Evolutionary conservation across 2,329 filamentous ascomycete species (phyloP).

Genomic region (Penicillium sp.): DNA sequence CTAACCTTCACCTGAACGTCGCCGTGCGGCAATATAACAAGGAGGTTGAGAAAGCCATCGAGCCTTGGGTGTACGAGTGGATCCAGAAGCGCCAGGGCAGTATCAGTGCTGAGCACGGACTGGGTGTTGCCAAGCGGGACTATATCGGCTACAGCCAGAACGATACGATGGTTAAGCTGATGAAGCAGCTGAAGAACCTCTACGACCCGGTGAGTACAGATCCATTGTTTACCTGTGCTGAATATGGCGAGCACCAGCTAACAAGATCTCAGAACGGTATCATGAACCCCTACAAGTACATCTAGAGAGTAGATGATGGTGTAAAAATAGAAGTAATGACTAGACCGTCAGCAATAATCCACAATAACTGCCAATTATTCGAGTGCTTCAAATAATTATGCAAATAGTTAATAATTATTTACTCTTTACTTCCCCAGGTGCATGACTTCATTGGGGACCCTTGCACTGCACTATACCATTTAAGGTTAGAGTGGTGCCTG

Average conservation of each 20-base stretch:
- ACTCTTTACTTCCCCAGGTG: no score
- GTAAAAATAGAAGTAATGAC: no score
- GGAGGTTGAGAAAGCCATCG: slow-evolving; percentile 80
- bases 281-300: slow-evolving; percentile 99
- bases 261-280: slow-evolving; percentile 75
- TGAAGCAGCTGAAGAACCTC: slow-evolving; percentile 92
- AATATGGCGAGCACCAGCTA: slow-evolving; percentile 11
- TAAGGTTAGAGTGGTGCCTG: slow-evolving; percentile 9
- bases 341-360: no score
- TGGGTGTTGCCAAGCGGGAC: slow-evolving; percentile 93
- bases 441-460: slow-evolving; percentile 16
- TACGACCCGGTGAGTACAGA: slow-evolving; percentile 81
- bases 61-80: slow-evolving; percentile 98
- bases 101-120: slow-evolving; percentile 94
- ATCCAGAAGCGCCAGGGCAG: slow-evolving; percentile 84
- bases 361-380: no score
- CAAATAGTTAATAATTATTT: neutral
- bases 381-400: neutral
- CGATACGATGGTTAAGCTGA: slow-evolving; percentile 82
- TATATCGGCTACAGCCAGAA: slow-evolving; percentile 92
- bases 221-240: neutral
- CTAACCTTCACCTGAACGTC: slow-evolving; percentile 93
- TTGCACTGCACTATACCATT: slow-evolving; percentile 18
- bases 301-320: slow-evolving; percentile 47
- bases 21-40: slow-evolving; percentile 82